Base-by-base conservation (phyloP, 352 stramenopile genomes). In the Phytophthora sojae region DNA sequence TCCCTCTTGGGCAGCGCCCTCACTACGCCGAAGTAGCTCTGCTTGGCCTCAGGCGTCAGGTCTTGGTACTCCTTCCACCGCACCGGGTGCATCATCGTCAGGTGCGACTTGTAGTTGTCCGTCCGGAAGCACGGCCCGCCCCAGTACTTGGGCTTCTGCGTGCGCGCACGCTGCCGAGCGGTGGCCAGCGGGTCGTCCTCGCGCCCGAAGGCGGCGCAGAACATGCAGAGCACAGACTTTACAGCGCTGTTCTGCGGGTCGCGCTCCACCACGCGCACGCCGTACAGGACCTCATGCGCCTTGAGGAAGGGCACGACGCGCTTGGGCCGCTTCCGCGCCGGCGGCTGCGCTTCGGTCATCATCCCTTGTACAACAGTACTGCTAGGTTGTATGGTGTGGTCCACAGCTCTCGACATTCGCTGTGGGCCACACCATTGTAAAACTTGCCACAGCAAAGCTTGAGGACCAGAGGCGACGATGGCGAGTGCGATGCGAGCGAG, bases 401-500 rank as follows among this genome's bases (percentile, higher is more conserved):
- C 26, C 26, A 30, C 26, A 21, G 26, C 1, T 7, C 26, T 0
- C 26, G 6, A 0, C 26, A 30, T 30, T 30, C 6, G 26, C 26
- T 30, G 26, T 30, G 26, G 26, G 26, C 26, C 26, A 30, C 26
- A 30, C 26, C 26, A 30, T 30, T 6, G 5, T 30, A 29, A 30
- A 30, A 30, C 26, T 30, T 30, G 26, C 26, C 26, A 30, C 26
- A 30, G 26, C 26, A 29, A 39, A 39, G 32, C 9, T 39, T 59
- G 56, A 29, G 62, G 65, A 49, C 67, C 63, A 75, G 58, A 72
- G 67, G 67, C 66, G 47, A 75, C 70, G 73, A 84, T 82, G 79
- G 79, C 83, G 65, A 77, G 64, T 71, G 71, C 64, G 54, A 67
- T 81, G 65, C 77, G 77, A 75, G 70, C 62, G 53, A 75, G 56